Conservation (phyloP, 106 monocot genomes). For the Agapanthus africanus region DNA sequence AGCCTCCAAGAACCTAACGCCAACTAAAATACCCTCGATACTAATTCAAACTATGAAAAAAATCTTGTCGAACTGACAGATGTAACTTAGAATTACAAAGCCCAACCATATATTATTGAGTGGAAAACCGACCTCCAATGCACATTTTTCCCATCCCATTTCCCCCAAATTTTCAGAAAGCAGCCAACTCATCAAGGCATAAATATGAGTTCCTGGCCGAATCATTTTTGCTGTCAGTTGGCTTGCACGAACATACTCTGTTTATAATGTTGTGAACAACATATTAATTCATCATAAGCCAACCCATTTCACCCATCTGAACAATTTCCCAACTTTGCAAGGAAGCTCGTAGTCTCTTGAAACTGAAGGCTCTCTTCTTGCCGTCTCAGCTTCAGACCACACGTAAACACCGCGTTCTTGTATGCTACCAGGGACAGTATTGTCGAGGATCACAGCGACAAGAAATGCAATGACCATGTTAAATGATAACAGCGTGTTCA, state of each 20-base stretch:
- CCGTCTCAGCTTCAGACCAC: slow-evolving; percentile 70
- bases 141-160: background rate
- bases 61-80: background rate
- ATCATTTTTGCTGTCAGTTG: background rate
- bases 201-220: background rate
- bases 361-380: slow-evolving; percentile 49
- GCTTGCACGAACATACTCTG: background rate
- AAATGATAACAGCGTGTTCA: slow-evolving; percentile 74
- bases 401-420: slow-evolving; percentile 82
- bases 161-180: background rate
- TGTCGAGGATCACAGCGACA: slow-evolving; percentile 74
- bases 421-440: slow-evolving; percentile 79
- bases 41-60: background rate
- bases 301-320: slow-evolving; percentile 94
- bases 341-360: slow-evolving; percentile 71
- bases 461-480: slow-evolving; percentile 89
- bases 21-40: background rate
- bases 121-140: background rate
- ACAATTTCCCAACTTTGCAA: slow-evolving; percentile 46
- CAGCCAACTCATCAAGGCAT: background rate
- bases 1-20: background rate
- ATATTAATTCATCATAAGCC: slow-evolving; percentile 64
- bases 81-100: background rate
- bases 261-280: background rate
- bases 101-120: background rate